Evolutionary conservation across 139 green algal species (phyloP), one percentile per base, ranked within the genome.

Genomic region (Coccomyxa sp.): DNA sequence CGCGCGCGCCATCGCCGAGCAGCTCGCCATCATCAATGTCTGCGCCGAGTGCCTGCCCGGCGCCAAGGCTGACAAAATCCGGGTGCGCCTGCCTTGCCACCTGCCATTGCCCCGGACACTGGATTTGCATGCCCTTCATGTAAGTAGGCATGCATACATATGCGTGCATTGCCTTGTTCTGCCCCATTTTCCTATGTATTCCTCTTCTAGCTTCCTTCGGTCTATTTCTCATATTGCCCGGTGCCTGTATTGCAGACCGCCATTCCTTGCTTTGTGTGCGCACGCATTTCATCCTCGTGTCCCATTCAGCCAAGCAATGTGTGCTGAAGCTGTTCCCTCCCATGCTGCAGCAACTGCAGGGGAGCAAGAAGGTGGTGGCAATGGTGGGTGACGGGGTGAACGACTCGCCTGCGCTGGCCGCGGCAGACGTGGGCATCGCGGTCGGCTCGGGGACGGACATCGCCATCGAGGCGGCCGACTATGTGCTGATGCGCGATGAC

Each of bases 301-400:
- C 38, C 38, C 38, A 51, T 7, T 51, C 38, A 51, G 38, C 38
- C 38, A 51, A 51, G 38, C 38, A 51, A 7, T 51, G 3, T 51
- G 38, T 7, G 38, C 38, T 51, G 38, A 51, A 51, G 38, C 38
- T 51, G 38, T 51, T 51, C 38, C 38, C 38, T 51, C 38, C 38
- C 38, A 51, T 51, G 3, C 38, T 51, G 45, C 79, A 85, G 71
- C 81, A 91, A 78, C 88, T 98, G 81, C 92, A 95, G 83, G 67
- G 28, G 10, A 57, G 67, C 10, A 84, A 83, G 18, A 68, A 87
- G 14, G 83, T 93, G 57, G 97, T 99, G 74, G 97, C 94, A 10
- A 98, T 99, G 95, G 96, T 99, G 60, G 97, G 97, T 11, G 97
- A 99, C 84, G 97, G 97, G 60, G 88, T 99, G 60, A 99, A 99